Conservation (phyloP, 176 grass and related monocot species). For the Areca catechu region DNA sequence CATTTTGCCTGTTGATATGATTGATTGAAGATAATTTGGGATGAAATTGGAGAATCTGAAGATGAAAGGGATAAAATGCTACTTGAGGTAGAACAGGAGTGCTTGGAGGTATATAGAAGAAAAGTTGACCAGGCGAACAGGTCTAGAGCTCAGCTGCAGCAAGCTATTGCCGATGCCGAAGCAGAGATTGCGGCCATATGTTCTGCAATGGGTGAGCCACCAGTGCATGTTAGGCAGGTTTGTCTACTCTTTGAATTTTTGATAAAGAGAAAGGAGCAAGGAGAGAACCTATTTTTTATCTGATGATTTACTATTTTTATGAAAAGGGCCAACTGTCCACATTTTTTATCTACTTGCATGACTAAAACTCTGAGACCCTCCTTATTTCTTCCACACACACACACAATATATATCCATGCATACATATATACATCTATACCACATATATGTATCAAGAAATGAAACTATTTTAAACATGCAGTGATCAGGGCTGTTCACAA, state of each 20-base stretch:
- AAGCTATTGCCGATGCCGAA: conserved; percentile 41
- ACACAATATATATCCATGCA: too few relatives aligned
- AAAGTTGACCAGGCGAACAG: conserved; percentile 59
- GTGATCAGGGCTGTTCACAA: too few relatives aligned
- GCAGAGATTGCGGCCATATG: conserved; percentile 59
- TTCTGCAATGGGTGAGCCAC: conserved; percentile 49
- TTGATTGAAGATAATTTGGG: conserved; percentile 61
- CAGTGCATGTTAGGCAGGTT: conserved; percentile 29
- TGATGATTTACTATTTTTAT: conserved; percentile 13
- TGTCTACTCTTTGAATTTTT: conserved; percentile 7
- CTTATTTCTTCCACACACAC: too few relatives aligned
- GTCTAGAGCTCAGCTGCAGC: conserved; percentile 32
- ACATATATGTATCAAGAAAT: too few relatives aligned
- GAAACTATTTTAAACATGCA: too few relatives aligned
- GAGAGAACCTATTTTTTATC: not conserved
- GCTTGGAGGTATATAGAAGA: conserved; percentile 47
- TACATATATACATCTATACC: too few relatives aligned
- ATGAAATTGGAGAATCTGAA: conserved; percentile 63
- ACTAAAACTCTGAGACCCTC: too few relatives aligned
- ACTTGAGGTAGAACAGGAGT: conserved; percentile 57
- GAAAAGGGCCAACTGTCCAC: not conserved
- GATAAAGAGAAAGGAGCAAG: not conserved
- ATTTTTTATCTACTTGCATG: too few relatives aligned
- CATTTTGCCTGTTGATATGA: not conserved
- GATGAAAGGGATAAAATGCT: conserved; percentile 43